Evolutionary conservation across 768 basidiomycete species (phyloP), one percentile per base, ranked within the genome.

Genomic region (Lyophyllum shimeji): DNA sequence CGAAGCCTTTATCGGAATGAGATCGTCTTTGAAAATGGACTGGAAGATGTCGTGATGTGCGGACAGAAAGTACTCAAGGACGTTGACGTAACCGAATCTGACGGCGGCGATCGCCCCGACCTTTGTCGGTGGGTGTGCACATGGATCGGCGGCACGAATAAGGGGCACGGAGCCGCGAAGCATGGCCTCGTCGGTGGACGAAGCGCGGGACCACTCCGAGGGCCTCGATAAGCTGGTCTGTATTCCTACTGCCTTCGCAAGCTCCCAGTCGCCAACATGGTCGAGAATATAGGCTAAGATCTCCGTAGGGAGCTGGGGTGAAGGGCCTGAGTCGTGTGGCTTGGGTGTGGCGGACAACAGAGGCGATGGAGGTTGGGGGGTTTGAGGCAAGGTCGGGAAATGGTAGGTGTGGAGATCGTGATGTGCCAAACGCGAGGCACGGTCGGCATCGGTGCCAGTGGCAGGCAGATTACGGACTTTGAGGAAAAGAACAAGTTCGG

Each of bases 201-300:
- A 83, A 7, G 93, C 89, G 40, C 81, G 81, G 46, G 73, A 74
- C 93, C 93, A 95, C 21, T 86, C 84, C 5, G 75, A 69, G 9
- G 91, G 90, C 24, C 76, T 78, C 4, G 81, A 70, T 0, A 94
- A 68, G 8, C 83, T 83, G 5, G 90, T 90, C 11, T 86, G 88
- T 1, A 93, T 74, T 18, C 86, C 84, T 33, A 94, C 82, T 13
- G 93, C 86, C 57, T 83, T 86, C 12, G 86, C 77, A 8, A 95
- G 83, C 62, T 93, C 89, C 90, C 92, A 95, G 67, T 92, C 87
- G 13, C 87, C 89, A 8, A 91, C 69, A 60, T 87, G 82, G 55
- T 93, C 88, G 70, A 93, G 69, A 57, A 93, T 90, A 48, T 87
- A 82, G 9, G 87, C 85, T 24, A 93, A 69, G 39, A 93, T 80